These are phyloP conservation scores for Candolleomyces aberdarensis DNA, from an alignment of 768 basidiomycete genomes.

Conservation along the genomic window DNA sequence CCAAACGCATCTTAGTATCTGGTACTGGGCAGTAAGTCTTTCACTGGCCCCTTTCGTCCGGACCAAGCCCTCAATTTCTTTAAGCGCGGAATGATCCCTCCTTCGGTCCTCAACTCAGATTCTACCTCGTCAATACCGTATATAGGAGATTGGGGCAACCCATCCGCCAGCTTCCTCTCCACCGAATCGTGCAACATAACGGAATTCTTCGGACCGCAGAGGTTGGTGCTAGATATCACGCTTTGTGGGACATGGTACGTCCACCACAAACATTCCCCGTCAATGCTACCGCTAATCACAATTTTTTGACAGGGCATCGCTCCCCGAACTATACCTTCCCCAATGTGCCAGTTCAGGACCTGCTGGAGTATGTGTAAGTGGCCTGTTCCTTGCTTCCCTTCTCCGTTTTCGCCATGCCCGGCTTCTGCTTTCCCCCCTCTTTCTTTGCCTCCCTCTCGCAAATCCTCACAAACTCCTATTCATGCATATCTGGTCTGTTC, in stretches of 20 bases:
- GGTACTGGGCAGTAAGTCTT: conserved; percentile 44
- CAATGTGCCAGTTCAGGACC: conserved; percentile 1
- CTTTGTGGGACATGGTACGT: conserved; percentile 46
- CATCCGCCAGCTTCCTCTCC: conserved; percentile 37
- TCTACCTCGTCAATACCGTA: conserved; percentile 21
- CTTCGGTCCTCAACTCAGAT: conserved; percentile 17
- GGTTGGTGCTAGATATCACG: conserved; percentile 51
- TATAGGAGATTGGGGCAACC: conserved; percentile 39
- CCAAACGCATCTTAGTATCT: conserved; percentile 27
- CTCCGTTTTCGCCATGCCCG: no score
- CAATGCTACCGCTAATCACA: not conserved
- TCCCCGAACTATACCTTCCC: conserved; percentile 1
- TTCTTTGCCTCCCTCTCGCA: no score
- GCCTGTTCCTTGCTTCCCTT: no score
- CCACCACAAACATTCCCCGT: not conserved
- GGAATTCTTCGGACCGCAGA: conserved; percentile 42
- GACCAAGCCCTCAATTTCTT: conserved; percentile 13
- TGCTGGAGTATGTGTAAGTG: conserved; percentile 3
- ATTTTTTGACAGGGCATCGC: not conserved
- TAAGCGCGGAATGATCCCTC: conserved; percentile 22
- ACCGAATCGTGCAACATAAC: conserved; percentile 36
- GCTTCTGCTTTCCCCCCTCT: no score
- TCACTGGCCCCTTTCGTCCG: not conserved
- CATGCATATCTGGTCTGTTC: no score
- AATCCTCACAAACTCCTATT: no score